Evolutionary conservation across 2,329 filamentous ascomycete genomes (phyloP), one percentile per base, ranked within the genome.

Genomic region (Fusarium setosum): DNA sequence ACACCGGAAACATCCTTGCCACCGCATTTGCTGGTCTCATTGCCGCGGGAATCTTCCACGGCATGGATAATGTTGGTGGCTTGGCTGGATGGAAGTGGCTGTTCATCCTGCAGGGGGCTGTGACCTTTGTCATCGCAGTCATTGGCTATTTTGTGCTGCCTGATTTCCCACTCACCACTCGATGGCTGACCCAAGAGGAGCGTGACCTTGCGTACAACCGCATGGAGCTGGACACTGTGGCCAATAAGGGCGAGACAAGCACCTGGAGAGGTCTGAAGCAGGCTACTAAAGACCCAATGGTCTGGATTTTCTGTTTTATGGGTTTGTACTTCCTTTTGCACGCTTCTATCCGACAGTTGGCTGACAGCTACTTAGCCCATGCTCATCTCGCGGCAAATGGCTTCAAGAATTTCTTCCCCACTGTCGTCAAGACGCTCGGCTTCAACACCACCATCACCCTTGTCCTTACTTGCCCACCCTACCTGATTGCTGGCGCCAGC

Each of bases 31-130:
- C 78, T 0, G 81, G 82, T 12, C 76, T 84, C 10, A 80, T 85
- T 35, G 81, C 80, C 0, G 77, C 81, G 1, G 81, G 76, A 6
- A 78, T 81, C 17, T 82, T 82, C 51, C 72, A 68, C 17, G 69
- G 69, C 1, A 65, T 77, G 29, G 73, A 74, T 10, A 72, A 71
- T 2, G 57, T 68, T 4, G 64, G 54, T 12, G 69, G 72, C 1
- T 34, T 77, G 3, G 57, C 65, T 3, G 74, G 74, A 3, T 77
- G 76, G 76, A 73, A 72, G 44, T 77, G 76, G 72, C 80, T 91
- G 0, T 92, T 91, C 73, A 89, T 92, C 47, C 86, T 91, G 7
- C 88, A 92, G 73, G 89, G 89, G 13, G 79, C 81, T 2, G 81
- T 75, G 11, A 74, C 74, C 2, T 71, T 75, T 9, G 59, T 72